Percentiles rank a stretch among this genome's conserved stretches.
Conservation (phyloP, 2,329 filamentous ascomycete genomes). For the Xylaria sp. region DNA sequence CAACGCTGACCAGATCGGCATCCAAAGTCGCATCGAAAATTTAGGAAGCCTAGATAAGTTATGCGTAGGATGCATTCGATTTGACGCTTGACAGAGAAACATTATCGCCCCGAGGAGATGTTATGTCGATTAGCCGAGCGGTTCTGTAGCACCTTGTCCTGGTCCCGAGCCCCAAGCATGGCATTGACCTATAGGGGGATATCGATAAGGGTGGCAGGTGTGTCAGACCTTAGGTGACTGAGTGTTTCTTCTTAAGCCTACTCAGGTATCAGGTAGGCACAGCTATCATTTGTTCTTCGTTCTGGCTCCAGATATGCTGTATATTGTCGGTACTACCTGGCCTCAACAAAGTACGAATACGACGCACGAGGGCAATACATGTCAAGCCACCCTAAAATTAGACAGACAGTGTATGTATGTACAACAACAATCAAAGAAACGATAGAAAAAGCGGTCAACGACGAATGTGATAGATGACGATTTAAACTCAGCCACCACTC, state of each 20-base stretch:
- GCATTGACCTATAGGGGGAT: background rate
- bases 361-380: background rate
- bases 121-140: background rate
- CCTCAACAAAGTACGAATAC: background rate
- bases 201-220: background rate
- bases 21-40: background rate
- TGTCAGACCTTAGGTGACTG: too few relatives aligned
- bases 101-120: too few relatives aligned
- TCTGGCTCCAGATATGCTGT: background rate
- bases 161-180: background rate
- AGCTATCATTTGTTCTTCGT: background rate
- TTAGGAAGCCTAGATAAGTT: background rate
- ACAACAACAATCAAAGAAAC: background rate
- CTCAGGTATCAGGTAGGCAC: background rate
- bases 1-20: background rate
- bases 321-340: too few relatives aligned
- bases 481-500: background rate
- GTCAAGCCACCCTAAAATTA: conserved; percentile 11
- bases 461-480: background rate
- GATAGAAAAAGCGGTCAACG: conserved; percentile 9
- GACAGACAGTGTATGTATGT: background rate
- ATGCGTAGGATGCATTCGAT: background rate
- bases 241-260: too few relatives aligned
- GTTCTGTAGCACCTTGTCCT: background rate
- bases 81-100: background rate